Evolutionary conservation across 352 stramenopile genomes (phyloP).

Genomic region (Phytophthora pisi): DNA sequence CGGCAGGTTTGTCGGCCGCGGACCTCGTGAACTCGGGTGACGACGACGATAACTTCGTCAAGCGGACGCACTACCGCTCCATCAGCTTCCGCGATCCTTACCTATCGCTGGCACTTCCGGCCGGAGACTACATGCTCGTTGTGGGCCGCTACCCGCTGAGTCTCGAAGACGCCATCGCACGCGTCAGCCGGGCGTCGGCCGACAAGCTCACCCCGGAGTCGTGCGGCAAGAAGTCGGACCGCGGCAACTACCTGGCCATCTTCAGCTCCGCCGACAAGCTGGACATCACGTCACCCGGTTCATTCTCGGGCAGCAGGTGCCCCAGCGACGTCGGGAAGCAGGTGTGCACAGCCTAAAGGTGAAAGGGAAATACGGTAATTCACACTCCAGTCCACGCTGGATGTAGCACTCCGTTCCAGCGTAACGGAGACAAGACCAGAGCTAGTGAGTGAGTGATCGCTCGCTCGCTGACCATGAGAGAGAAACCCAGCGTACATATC

Average conservation of each 20-base stretch:
- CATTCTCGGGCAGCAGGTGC: conserved; percentile 54
- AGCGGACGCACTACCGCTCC: conserved; percentile 49
- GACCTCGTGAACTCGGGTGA: conserved; percentile 63
- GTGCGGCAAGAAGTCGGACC: conserved; percentile 41
- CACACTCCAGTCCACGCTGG: conserved; percentile 19
- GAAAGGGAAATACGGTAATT: not conserved
- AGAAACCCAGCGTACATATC: conserved; percentile 25
- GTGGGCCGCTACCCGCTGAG: conserved; percentile 72
- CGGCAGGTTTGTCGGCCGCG: conserved; percentile 30
- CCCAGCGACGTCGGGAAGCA: conserved; percentile 27
- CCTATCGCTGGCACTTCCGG: conserved; percentile 58
- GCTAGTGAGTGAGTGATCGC: not conserved
- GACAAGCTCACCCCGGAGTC: conserved; percentile 58
- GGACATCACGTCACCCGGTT: conserved; percentile 41
- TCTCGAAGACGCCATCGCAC: conserved; percentile 57
- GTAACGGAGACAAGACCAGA: conserved; percentile 21
- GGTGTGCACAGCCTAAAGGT: conserved; percentile 25
- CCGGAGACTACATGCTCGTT: conserved; percentile 61
- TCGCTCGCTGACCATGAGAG: conserved; percentile 4
- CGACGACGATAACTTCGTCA: conserved; percentile 67
- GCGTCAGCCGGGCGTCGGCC: conserved; percentile 31
- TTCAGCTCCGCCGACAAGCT: conserved; percentile 47
- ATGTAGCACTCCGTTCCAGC: conserved; percentile 20
- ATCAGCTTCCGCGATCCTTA: conserved; percentile 81
- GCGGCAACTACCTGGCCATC: conserved; percentile 64